Evolutionary conservation across 108 stramenopile species (phyloP), one percentile per base, ranked within the genome.

Genomic region (Mayamaea pseudoterrestris): DNA sequence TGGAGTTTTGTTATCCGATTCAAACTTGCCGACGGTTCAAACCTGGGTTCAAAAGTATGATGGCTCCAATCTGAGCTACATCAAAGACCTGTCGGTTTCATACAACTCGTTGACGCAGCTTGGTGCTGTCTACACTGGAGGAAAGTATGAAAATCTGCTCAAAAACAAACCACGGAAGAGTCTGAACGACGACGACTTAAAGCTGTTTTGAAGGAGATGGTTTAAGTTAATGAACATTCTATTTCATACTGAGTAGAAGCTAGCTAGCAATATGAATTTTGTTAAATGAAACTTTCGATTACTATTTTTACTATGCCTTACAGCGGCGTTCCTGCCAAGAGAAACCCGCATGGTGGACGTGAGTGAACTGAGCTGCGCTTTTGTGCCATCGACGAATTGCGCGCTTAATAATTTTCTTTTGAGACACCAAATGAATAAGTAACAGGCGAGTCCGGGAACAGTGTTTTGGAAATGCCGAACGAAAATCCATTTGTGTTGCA

Each of bases 61-160:
- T 40, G 48, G 48, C 5, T 74, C 76, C 45, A 73, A 79, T 18
- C 50, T 90, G 21, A 46, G 58, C 24, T 90, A 73, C 61, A 62
- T 62, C 37, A 85, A 90, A 67, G 88, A 90, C 68, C 65, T 90
- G 37, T 57, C 50, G 35, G 54, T 73, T 26, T 73, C 83, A 11
- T 82, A 73, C 61, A 84, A 90, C 49, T 37, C 73, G n/a, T 40
- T 85, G 27, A 90, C 88, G n/a, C 78, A 81, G 47, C 57, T 84
- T 36, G 88, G 88, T 24, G 80, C 66, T 4, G 80, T 84, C 43
- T 90, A 67, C 50, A 90, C 88, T 0, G 88, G 88, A 28, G 88
- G 88, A 21, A 90, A 84, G 54, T 90, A 90, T 57, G 88, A 84
- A 53, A 75, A 61, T 48, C 47, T 90, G 39, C 68, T 90, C 50